Conservation (phyloP, 495 filamentous ascomycete species). For the Amphirosellinia nigrospora region DNA sequence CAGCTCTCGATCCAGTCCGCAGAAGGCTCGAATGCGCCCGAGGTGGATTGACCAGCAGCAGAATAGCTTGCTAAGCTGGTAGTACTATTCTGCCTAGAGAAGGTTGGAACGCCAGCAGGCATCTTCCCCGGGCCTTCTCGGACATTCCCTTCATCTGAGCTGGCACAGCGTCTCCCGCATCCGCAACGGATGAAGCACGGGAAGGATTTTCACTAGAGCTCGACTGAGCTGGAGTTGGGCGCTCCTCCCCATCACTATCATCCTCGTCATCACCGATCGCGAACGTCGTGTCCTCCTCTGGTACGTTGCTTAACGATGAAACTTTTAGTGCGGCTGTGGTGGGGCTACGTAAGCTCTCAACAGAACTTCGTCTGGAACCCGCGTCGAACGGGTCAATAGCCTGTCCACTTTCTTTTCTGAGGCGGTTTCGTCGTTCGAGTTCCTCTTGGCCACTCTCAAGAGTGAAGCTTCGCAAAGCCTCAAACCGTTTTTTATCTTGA, state of each 20-base stretch:
- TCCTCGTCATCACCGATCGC: constrained; percentile 83
- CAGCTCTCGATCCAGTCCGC: constrained; percentile 87
- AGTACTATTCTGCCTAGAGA: constrained; percentile 91
- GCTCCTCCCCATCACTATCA: constrained; percentile 75
- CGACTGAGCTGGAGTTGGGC: constrained; percentile 72
- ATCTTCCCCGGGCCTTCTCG: constrained; percentile 95
- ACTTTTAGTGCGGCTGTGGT: constrained; percentile 60
- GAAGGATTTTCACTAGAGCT: constrained; percentile 75
- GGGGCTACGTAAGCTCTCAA: constrained; percentile 75
- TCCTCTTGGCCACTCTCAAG: constrained; percentile 95
- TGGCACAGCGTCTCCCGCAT: constrained; percentile 82
- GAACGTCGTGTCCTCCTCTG: constrained; percentile 80
- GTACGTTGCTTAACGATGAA: constrained; percentile 74
- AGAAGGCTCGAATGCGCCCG: constrained; percentile 77
- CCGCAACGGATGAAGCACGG: constrained; percentile 73
- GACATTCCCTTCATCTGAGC: constrained; percentile 94
- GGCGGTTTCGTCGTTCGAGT: constrained; percentile 78
- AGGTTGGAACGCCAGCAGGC: constrained; percentile 81
- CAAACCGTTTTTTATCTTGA: constrained; percentile 82
- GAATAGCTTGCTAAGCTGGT: constrained; percentile 78
- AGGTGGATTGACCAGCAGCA: constrained; percentile 54
- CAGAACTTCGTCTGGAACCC: constrained; percentile 63
- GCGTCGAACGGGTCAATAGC: constrained; percentile 51
- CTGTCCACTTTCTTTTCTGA: constrained; percentile 69
- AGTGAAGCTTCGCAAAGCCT: constrained; percentile 88